Evolutionary conservation across 306 rosid genomes (phyloP).

Genomic region (Lagenaria siceraria): DNA sequence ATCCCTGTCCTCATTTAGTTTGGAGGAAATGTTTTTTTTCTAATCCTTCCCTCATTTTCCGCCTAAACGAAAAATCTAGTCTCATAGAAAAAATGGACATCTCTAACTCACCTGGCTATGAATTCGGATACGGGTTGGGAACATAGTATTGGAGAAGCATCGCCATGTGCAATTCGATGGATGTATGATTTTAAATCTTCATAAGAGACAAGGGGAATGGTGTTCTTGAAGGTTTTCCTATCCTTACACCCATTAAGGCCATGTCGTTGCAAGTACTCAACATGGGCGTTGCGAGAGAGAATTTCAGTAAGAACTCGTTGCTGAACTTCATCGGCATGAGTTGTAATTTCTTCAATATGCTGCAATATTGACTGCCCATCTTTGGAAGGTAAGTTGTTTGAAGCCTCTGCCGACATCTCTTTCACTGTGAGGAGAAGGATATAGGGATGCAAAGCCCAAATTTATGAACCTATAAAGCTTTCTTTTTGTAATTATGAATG

Average conservation of each 20-base stretch:
- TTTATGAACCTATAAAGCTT: too few relatives aligned
- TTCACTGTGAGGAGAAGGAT: too few relatives aligned
- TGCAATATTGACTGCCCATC: slow-evolving; percentile 12
- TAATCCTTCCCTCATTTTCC: too few relatives aligned
- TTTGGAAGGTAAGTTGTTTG: background rate
- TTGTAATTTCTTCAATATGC: slow-evolving; percentile 31
- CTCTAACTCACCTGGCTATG: slow-evolving; percentile 54
- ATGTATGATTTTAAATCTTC: slow-evolving; percentile 42
- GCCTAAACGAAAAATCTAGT: too few relatives aligned
- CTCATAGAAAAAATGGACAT: too few relatives aligned
- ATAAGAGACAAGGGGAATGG: slow-evolving; percentile 33
- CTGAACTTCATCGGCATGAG: slow-evolving; percentile 37
- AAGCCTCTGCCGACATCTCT: too few relatives aligned
- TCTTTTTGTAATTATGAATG: too few relatives aligned
- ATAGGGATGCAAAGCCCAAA: too few relatives aligned
- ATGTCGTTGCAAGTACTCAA: slow-evolving; percentile 39
- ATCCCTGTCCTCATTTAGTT: too few relatives aligned
- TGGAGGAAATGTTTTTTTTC: too few relatives aligned
- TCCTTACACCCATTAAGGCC: slow-evolving; percentile 26
- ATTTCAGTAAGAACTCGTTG: slow-evolving; percentile 32
- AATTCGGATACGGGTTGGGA: slow-evolving; percentile 54
- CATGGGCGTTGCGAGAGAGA: slow-evolving; percentile 30
- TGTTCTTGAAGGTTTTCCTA: too few relatives aligned
- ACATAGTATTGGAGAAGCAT: slow-evolving; percentile 37
- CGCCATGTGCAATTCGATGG: slow-evolving; percentile 53